A percentile compares a stretch with the other conserved stretches of the same genome.
Conservation (phyloP, 2,329 filamentous ascomycete genomes). For the Fusarium humuli region DNA sequence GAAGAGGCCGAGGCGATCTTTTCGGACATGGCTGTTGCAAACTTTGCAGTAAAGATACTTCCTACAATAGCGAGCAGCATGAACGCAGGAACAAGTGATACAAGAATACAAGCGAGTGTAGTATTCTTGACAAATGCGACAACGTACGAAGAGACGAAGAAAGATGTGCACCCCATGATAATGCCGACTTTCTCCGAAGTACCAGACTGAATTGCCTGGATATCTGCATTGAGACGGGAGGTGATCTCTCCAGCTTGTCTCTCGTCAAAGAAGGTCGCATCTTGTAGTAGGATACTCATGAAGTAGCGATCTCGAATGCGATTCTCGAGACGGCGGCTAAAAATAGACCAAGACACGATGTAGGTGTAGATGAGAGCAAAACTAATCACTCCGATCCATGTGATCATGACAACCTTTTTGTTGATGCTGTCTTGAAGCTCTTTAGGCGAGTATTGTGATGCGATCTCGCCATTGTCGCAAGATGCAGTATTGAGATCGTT, state of each 20-base stretch:
- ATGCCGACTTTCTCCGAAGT: slow-evolving; percentile 79
- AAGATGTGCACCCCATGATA: slow-evolving; percentile 69
- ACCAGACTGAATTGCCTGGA: slow-evolving; percentile 73
- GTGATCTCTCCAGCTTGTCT: slow-evolving; percentile 72
- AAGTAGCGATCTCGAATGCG: slow-evolving; percentile 72
- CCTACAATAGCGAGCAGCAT: slow-evolving; percentile 68
- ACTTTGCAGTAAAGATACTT: slow-evolving; percentile 65
- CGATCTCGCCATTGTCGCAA: slow-evolving; percentile 55
- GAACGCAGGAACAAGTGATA: slow-evolving; percentile 72
- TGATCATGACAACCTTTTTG: slow-evolving; percentile 68
- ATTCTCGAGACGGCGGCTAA: slow-evolving; percentile 72
- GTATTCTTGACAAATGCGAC: slow-evolving; percentile 75
- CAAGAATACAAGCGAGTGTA: slow-evolving; percentile 71
- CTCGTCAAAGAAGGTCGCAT: slow-evolving; percentile 72
- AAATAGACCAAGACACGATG: slow-evolving; percentile 72
- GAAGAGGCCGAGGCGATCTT: slow-evolving; percentile 69
- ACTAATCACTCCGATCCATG: slow-evolving; percentile 72
- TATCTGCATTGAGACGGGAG: slow-evolving; percentile 72
- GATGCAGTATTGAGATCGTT: slow-evolving; percentile 69
- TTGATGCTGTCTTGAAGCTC: slow-evolving; percentile 60
- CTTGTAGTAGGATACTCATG: slow-evolving; percentile 67
- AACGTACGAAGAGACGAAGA: slow-evolving; percentile 75
- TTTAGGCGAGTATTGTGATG: slow-evolving; percentile 40
- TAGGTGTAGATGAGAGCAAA: slow-evolving; percentile 74
- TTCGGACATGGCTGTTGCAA: slow-evolving; percentile 61